Evolutionary conservation across 164 flowering plant species (phyloP), one percentile per base, ranked within the genome.

Genomic region (Liriodendron chinense): DNA sequence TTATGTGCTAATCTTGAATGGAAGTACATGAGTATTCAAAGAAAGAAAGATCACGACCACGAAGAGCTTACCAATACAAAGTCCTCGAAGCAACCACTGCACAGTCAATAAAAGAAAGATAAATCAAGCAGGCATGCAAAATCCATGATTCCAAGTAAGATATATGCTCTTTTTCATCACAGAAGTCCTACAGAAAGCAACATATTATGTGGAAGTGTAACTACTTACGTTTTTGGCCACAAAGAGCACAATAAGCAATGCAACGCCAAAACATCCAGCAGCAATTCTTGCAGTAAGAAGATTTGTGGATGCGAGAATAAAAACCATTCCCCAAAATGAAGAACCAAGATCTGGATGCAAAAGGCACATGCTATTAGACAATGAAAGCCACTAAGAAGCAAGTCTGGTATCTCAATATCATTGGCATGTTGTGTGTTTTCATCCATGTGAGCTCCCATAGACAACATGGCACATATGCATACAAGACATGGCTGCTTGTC

Each of bases 21-120:
- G 61, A 47, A 7, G 65, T 43, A 28, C 56, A 22, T 18, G 1
- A 53, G 18, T 53, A 53, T 23, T 22, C 20, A 22, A 50, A 50
- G 34, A 43, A 53, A 62, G 18, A 68, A 0, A 0, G 28, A 48
- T 50, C 63, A 76, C 72, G 72, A 47, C 74, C 67, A 68, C 21
- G 62, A 75, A 70, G 49, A 12, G 77, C 87, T 78, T 72, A 96
- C 97, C 99, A 70, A 94, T 86, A 77, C 97, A 96, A 79, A 96
- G 97, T 78, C 96, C 96, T 67, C 99, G 88, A 69, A 96, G 95
- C 43, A 92, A 89, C 99, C 99, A 96, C 99, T 93, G 90, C 77
- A 75, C 13, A 16, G 49, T 5, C 14, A 67, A 65, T 53, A 8
- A 24, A 24, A 13, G 10, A n/a, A 69, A 20, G 10, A 65, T 14